These are phyloP conservation scores for Hypsizygus marmoreus DNA, from an alignment of 768 basidiomycete species.

Conservation along the genomic window DNA sequence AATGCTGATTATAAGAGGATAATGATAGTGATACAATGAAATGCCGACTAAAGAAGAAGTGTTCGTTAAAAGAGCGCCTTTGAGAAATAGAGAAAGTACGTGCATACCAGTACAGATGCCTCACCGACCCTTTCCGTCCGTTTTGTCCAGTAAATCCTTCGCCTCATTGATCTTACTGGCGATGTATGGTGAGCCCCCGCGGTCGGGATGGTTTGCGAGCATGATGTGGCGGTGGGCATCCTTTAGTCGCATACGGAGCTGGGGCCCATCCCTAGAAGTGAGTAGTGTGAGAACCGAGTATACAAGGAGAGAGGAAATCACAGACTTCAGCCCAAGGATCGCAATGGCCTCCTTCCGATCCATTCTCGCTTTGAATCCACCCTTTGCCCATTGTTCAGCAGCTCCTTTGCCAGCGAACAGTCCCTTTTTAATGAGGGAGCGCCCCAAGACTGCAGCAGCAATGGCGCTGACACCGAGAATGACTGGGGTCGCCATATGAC, in stretches of 20 bases:
- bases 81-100: not conserved
- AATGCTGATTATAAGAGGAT: conserved; percentile 13
- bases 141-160: conserved; percentile 87
- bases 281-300: conserved; percentile 1
- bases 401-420: conserved; percentile 57
- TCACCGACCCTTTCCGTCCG: conserved; percentile 53
- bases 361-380: conserved; percentile 96
- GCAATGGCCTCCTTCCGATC: conserved; percentile 91
- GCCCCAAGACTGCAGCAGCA: conserved; percentile 72
- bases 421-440: conserved; percentile 68
- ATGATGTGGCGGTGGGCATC: conserved; percentile 97
- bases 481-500: conserved; percentile 83
- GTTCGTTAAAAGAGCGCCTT: not conserved
- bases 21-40: conserved; percentile 19
- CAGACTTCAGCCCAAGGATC: conserved; percentile 91
- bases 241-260: conserved; percentile 77
- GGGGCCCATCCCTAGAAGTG: conserved; percentile 70
- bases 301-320: conserved; percentile 20
- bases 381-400: conserved; percentile 86
- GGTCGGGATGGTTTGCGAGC: conserved; percentile 98
- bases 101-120: conserved; percentile 8
- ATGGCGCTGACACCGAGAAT: conserved; percentile 78
- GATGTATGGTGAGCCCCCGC: conserved; percentile 97
- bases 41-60: conserved; percentile 7
- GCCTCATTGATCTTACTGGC: conserved; percentile 99